phyloP scores from a whole-genome alignment of 2,329 filamentous ascomycete genomes.

The Parastagonospora avenae region DNA sequence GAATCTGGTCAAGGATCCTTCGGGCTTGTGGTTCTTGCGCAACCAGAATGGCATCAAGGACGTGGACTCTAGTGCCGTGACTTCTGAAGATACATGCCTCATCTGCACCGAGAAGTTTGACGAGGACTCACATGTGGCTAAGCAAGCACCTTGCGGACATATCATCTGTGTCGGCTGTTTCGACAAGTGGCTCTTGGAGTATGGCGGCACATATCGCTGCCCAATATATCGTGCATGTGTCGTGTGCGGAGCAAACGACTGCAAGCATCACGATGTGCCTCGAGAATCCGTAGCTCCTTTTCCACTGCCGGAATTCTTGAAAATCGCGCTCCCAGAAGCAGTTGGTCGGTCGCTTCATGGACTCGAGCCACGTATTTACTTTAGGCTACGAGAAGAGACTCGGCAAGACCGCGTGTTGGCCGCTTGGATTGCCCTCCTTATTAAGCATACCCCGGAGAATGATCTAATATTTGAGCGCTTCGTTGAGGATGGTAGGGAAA shows the following conservation, averaged over 20 bases:
- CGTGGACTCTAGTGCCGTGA: background rate
- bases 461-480: too few species aligned
- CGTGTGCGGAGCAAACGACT: background rate
- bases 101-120: background rate
- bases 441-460: too few species aligned
- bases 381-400: too few species aligned
- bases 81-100: background rate
- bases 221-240: background rate
- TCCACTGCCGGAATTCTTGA: background rate
- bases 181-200: background rate
- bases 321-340: background rate
- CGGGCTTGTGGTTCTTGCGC: conserved; percentile 6
- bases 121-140: background rate
- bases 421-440: too few species aligned
- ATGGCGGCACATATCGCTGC: background rate
- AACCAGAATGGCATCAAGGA: background rate
- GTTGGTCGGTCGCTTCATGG: background rate
- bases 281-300: background rate
- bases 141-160: background rate
- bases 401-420: too few species aligned
- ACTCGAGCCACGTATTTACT: background rate
- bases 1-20: conserved; percentile 4
- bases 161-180: background rate
- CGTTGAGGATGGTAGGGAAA: too few species aligned
- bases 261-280: background rate